phyloP scores from a whole-genome alignment of 2,329 filamentous ascomycete species.

The Aspergillus fumigatus region DNA sequence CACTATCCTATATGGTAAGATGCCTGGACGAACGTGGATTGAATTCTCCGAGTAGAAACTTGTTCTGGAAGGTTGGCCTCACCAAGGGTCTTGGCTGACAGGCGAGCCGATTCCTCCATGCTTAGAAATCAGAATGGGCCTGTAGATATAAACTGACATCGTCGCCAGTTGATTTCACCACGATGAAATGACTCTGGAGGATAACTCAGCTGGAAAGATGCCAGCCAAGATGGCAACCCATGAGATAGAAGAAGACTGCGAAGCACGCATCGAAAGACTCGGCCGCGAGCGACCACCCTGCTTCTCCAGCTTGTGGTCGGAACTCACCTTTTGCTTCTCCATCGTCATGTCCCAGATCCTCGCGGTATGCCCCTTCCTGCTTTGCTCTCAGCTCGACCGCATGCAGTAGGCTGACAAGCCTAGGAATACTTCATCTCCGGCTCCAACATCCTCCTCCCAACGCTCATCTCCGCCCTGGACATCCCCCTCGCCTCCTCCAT shows the following conservation, averaged over 20 bases:
- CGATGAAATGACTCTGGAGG: background rate
- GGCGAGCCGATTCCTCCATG: background rate
- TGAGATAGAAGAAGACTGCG: slow-evolving; percentile 2
- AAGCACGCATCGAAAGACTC: slow-evolving; percentile 49
- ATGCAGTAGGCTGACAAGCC: too few species aligned
- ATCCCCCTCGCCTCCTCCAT: slow-evolving; percentile 62
- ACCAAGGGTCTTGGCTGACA: background rate
- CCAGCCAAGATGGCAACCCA: slow-evolving; percentile 3
- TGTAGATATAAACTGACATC: background rate
- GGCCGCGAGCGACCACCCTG: slow-evolving; percentile 58
- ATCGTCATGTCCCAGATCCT: slow-evolving; percentile 61
- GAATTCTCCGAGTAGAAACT: background rate
- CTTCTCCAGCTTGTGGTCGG: slow-evolving; percentile 52
- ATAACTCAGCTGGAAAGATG: background rate
- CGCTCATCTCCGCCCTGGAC: slow-evolving; percentile 55
- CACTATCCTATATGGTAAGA: background rate
- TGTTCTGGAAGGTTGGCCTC: background rate
- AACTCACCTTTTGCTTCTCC: slow-evolving; percentile 59
- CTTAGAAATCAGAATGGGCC: background rate
- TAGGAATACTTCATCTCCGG: slow-evolving; percentile 74
- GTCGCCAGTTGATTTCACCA: background rate
- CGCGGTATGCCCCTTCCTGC: slow-evolving; percentile 47
- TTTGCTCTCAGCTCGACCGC: too few species aligned
- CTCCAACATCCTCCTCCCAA: slow-evolving; percentile 65
- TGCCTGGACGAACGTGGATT: background rate